phyloP scores from a whole-genome alignment of 2,329 filamentous ascomycete species.

The Aspergillus neotritici region DNA sequence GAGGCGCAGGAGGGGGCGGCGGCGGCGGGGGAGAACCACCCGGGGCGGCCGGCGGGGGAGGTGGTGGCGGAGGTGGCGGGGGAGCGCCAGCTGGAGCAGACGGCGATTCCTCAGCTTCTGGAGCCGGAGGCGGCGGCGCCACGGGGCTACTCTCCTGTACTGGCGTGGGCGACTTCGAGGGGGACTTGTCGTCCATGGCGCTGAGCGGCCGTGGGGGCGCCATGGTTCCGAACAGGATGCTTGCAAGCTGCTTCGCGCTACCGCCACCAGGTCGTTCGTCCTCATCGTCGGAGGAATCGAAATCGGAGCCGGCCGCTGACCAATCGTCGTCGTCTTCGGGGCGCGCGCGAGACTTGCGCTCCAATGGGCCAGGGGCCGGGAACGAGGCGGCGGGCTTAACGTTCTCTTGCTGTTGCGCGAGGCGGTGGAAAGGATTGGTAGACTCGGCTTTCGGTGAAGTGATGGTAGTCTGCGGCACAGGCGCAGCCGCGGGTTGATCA shows the following conservation, averaged over 20 bases:
- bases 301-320: constrained; percentile 71
- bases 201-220: constrained; percentile 83
- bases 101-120: constrained; percentile 19
- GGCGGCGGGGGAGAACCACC: constrained; percentile 45
- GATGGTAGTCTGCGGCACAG: constrained; percentile 39
- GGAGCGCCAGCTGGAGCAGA: constrained; percentile 24
- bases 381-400: constrained; percentile 43
- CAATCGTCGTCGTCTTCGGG: constrained; percentile 69
- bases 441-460: constrained; percentile 47
- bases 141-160: constrained; percentile 35
- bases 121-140: constrained; percentile 32
- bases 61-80: constrained; percentile 33
- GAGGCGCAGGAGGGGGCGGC: constrained; percentile 25
- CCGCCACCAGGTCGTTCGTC: constrained; percentile 73
- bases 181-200: constrained; percentile 66
- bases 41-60: constrained; percentile 25
- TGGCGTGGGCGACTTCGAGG: constrained; percentile 43
- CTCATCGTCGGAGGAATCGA: constrained; percentile 64
- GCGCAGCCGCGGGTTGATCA: constrained; percentile 47
- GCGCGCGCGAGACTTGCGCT: constrained; percentile 49
- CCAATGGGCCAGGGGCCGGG: constrained; percentile 44
- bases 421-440: constrained; percentile 94
- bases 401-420: constrained; percentile 60
- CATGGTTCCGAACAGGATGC: constrained; percentile 95
- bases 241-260: constrained; percentile 85